Percentiles rank a stretch among this genome's conserved stretches.
phyloP scores from a whole-genome alignment of 2,329 filamentous ascomycete genomes.

The Fusarium bulbicola region DNA sequence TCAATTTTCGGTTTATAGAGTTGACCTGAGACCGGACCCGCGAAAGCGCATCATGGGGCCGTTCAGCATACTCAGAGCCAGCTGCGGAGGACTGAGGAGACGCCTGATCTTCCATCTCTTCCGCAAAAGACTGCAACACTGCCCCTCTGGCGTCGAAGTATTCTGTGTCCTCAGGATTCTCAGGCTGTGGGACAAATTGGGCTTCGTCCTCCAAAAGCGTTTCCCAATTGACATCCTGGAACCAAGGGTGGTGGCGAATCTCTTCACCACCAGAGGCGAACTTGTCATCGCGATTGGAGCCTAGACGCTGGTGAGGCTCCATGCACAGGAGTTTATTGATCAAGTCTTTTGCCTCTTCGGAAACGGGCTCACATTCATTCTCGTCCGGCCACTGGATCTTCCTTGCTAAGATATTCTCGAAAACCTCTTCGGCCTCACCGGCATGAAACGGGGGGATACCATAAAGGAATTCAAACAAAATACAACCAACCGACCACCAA shows the following conservation, averaged over 20 bases:
- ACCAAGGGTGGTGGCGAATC: slow-evolving; percentile 91
- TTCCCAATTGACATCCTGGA: slow-evolving; percentile 87
- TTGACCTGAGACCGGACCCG: slow-evolving; percentile 88
- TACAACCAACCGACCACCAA: slow-evolving; percentile 99
- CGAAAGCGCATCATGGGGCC: slow-evolving; percentile 94
- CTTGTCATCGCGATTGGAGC: slow-evolving; percentile 85
- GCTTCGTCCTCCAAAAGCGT: slow-evolving; percentile 93
- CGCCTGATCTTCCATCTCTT: slow-evolving; percentile 90
- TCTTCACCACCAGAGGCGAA: slow-evolving; percentile 87
- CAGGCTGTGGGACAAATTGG: slow-evolving; percentile 90
- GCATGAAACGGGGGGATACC: slow-evolving; percentile 95
- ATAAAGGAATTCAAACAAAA: slow-evolving; percentile 95
- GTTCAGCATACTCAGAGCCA: slow-evolving; percentile 81
- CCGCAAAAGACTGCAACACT: slow-evolving; percentile 88
- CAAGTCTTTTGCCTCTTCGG: slow-evolving; percentile 88
- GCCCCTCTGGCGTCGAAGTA: slow-evolving; percentile 96
- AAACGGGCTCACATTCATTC: slow-evolving; percentile 76
- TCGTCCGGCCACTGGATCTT: slow-evolving; percentile 94
- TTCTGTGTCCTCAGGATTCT: slow-evolving; percentile 96
- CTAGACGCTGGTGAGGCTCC: slow-evolving; percentile 82
- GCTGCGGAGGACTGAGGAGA: slow-evolving; percentile 77
- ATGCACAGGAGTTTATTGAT: slow-evolving; percentile 92
- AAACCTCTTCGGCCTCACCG: slow-evolving; percentile 88
- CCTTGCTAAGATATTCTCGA: slow-evolving; percentile 92
- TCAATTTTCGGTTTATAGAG: slow-evolving; percentile 85